These are phyloP conservation scores for Vitis hybrid DNA, from an alignment of 177 flowering plant species.

Conservation along the genomic window DNA sequence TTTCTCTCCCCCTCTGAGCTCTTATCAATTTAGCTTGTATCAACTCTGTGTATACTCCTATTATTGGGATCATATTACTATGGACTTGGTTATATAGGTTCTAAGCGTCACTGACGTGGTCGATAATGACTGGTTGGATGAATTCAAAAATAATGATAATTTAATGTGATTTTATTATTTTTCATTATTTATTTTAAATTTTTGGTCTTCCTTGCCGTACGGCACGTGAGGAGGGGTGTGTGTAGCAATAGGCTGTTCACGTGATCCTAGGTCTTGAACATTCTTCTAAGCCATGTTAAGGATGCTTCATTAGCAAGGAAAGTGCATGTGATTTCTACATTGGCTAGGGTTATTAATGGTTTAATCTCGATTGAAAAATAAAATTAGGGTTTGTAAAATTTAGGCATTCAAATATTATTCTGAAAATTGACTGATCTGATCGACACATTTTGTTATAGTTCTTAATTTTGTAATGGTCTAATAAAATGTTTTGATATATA, in stretches of 20 bases:
- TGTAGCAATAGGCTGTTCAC: conserved; percentile 15
- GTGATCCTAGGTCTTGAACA: conserved; percentile 17
- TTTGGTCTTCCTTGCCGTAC: background rate
- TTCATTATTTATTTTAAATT: background rate
- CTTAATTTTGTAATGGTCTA: background rate
- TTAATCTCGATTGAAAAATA: conserved; percentile 2
- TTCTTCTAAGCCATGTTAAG: conserved; percentile 11
- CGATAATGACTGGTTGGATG: conserved; percentile 7
- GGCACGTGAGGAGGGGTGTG: conserved; percentile 9
- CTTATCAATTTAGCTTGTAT: background rate
- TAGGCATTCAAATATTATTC: too few species aligned
- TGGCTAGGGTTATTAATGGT: conserved; percentile 2
- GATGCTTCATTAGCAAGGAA: conserved; percentile 4
- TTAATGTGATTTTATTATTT: background rate
- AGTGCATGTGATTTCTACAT: conserved; percentile 14
- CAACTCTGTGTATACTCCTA: too few species aligned
- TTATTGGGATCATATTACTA: background rate
- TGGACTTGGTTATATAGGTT: background rate
- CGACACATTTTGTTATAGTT: background rate
- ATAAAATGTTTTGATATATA: background rate
- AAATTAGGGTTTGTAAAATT: too few species aligned
- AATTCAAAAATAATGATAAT: background rate
- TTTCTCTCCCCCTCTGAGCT: background rate
- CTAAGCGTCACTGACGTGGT: background rate
- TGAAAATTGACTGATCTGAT: too few species aligned